Conservation (phyloP, 345 rosid genomes). For the Citrus glauca region DNA sequence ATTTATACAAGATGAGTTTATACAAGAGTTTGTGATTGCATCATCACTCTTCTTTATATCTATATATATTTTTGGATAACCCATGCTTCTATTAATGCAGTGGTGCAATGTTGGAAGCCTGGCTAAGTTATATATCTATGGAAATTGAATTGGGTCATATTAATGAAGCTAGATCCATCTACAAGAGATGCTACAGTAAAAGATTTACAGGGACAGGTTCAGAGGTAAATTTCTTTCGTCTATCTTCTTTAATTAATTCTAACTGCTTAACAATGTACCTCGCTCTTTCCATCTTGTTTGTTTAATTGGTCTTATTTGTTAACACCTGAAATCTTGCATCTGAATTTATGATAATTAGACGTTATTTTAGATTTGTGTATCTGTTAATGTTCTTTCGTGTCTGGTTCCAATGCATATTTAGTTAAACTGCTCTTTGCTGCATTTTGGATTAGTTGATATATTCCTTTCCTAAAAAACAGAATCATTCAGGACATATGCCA, state of each 20-base stretch:
- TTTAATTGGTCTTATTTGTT: background rate
- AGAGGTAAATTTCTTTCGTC: constrained; percentile 42
- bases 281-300: background rate
- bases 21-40: too few species aligned
- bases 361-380: background rate
- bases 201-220: constrained; percentile 76
- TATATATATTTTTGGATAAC: background rate
- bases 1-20: too few species aligned
- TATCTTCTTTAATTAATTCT: background rate
- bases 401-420: background rate
- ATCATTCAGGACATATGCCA: constrained; percentile 74
- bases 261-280: background rate
- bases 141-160: constrained; percentile 65
- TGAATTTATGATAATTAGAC: background rate
- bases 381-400: background rate
- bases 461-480: constrained; percentile 63
- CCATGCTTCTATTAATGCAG: constrained; percentile 33
- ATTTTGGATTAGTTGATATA: constrained; percentile 48
- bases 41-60: background rate
- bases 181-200: constrained; percentile 79
- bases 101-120: constrained; percentile 82
- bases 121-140: constrained; percentile 82
- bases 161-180: constrained; percentile 79
- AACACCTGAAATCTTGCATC: background rate
- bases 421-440: constrained; percentile 14